Evolutionary conservation across 371 early-diverging fungal genomes (phyloP), one percentile per base, ranked within the genome.

Genomic region (Rhizopus stolonifer): DNA sequence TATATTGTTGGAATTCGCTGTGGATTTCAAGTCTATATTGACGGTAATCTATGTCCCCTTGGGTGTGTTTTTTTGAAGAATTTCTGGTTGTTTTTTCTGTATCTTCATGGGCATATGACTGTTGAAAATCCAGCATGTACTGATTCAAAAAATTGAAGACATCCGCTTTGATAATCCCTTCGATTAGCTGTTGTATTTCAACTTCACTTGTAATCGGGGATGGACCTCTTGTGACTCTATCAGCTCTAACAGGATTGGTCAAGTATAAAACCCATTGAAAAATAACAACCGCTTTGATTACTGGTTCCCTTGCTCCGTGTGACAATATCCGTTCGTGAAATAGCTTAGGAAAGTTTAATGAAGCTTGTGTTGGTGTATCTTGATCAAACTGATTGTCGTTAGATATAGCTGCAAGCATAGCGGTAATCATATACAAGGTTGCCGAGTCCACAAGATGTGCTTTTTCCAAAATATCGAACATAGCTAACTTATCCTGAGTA

Each of bases 61-160:
- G 10, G 61, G 33, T 17, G 54, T 38, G 5, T 50, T n/a, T 5
- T 42, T 34, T n/a, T 53, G 10, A 50, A 15, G 47, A 7, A 47
- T 66, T 67, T 13, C 66, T 18, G 1, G 49, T 14, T 14, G 26
- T 44, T 5, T 54, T 49, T 2, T 70, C 67, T 7, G 76, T 69
- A 29, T 72, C 67, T 39, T 64, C 74, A 7, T 32, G 36, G 1
- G 64, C 51, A 56, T 61, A 60, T 18, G 63, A 50, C 25, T 65
- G 66, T 42, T 82, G 79, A 50, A 84, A 88, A 9, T 84, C 78
- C 6, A 90, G 67, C 32, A 90, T 50, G 51, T 85, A 83, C 34
- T 85, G 77, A 33, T 77, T 79, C 44, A 87, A 82, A 65, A 90
- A 93, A 39, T 74, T 69, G 52, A 91, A 91, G 0, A 84, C 86